These are phyloP conservation scores for Tylopilus sp. DNA, from an alignment of 768 basidiomycete genomes.

Conservation along the genomic window DNA sequence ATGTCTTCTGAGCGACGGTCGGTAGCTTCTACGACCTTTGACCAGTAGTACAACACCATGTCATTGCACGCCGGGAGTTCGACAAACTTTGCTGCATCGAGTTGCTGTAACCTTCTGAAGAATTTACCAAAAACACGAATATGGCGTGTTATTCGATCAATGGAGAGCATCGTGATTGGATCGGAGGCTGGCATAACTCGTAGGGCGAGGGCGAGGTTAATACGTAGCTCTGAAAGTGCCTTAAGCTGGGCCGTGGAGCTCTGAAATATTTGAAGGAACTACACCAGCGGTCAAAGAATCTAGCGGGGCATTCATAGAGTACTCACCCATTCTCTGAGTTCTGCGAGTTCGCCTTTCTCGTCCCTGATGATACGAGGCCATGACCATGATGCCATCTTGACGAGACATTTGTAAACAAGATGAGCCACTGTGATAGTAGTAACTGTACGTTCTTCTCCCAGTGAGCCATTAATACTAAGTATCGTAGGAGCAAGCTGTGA, in stretches of 20 bases:
- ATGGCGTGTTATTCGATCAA: slow-evolving; percentile 64
- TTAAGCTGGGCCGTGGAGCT: slow-evolving; percentile 56
- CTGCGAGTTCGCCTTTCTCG: slow-evolving; percentile 40
- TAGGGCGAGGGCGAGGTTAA: slow-evolving; percentile 45
- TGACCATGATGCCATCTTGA: slow-evolving; percentile 68
- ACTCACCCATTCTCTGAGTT: slow-evolving; percentile 54
- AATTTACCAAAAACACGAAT: slow-evolving; percentile 74
- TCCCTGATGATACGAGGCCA: slow-evolving; percentile 53
- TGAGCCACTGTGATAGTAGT: slow-evolving; percentile 58
- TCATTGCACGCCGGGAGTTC: slow-evolving; percentile 59
- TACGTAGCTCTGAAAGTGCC: slow-evolving; percentile 55
- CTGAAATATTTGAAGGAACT: slow-evolving; percentile 65
- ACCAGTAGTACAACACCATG: slow-evolving; percentile 79
- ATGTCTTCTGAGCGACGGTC: slow-evolving; percentile 42
- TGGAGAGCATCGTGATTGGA: slow-evolving; percentile 41
- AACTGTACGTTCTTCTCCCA: slow-evolving; percentile 37
- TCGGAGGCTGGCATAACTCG: slow-evolving; percentile 32
- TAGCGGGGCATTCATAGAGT: not conserved
- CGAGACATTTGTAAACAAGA: slow-evolving; percentile 70
- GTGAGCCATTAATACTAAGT: slow-evolving; percentile 31
- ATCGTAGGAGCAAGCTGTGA: slow-evolving; percentile 42
- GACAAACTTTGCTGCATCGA: slow-evolving; percentile 56
- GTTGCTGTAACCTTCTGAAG: slow-evolving; percentile 71
- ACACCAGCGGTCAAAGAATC: slow-evolving; percentile 1
- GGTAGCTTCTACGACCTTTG: slow-evolving; percentile 71